phyloP scores from a whole-genome alignment of 2,329 filamentous ascomycete genomes.

The Pestalotiopsis sp. region DNA sequence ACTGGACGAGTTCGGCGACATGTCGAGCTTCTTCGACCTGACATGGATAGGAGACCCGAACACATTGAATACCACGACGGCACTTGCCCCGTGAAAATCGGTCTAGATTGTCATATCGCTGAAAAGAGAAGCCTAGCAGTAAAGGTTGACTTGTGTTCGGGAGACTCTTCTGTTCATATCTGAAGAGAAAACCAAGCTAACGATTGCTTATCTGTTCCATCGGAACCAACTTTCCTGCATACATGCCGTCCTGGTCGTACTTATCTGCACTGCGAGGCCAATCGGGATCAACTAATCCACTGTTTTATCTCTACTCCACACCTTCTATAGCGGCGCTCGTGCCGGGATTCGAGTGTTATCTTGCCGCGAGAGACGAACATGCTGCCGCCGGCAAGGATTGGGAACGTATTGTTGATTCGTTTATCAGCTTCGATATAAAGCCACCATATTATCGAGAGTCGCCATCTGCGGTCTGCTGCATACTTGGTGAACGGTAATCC shows the following conservation, averaged over 20 bases:
- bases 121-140: neutral
- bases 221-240: neutral
- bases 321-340: neutral
- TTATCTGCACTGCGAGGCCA: neutral
- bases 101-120: neutral
- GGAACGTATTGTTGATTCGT: neutral
- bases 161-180: neutral
- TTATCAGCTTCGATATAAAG: neutral
- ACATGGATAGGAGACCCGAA: slow-evolving; percentile 6
- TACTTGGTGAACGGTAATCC: neutral
- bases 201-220: neutral
- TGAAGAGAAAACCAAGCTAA: neutral
- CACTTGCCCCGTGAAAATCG: neutral
- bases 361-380: neutral
- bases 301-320: slow-evolving; percentile 1
- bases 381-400: neutral
- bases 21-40: slow-evolving; percentile 8
- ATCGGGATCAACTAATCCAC: neutral
- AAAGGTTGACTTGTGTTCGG: neutral
- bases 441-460: neutral
- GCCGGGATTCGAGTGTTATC: neutral
- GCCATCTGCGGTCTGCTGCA: neutral
- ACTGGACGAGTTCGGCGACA: slow-evolving; percentile 7
- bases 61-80: neutral
- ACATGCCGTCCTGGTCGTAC: neutral